phyloP scores from a whole-genome alignment of 1,284 basidiomycete genomes.

The Cryptococcus depauperatus region DNA sequence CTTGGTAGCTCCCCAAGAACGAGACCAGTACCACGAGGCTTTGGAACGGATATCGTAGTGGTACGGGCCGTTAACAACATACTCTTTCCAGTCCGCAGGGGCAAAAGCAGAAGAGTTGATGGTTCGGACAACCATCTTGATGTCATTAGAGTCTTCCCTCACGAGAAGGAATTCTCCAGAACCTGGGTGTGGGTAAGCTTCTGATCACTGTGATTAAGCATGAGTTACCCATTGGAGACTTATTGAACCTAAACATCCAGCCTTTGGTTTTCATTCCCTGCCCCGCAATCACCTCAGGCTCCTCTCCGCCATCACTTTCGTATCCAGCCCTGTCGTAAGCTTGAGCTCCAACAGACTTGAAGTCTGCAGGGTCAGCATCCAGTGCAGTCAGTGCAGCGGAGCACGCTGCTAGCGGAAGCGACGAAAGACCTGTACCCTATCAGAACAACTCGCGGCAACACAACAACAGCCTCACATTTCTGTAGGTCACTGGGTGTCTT shows the following conservation, averaged over 20 bases:
- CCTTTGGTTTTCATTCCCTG: conserved; percentile 30
- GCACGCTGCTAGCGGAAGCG: conserved; percentile 36
- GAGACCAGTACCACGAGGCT: conserved; percentile 47
- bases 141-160: conserved; percentile 35
- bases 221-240: conserved; percentile 44
- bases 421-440: conserved; percentile 16
- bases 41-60: conserved; percentile 45
- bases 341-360: conserved; percentile 26
- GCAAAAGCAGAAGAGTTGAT: conserved; percentile 45
- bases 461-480: conserved; percentile 28
- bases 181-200: conserved; percentile 19
- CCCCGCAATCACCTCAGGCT: conserved; percentile 12
- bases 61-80: conserved; percentile 41
- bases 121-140: conserved; percentile 43
- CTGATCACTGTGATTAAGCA: not conserved
- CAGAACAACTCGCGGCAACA: not conserved
- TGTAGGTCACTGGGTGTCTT: conserved; percentile 40
- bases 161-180: conserved; percentile 44
- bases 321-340: conserved; percentile 40
- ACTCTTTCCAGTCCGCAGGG: conserved; percentile 43
- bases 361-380: conserved; percentile 28
- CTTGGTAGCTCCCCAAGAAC: conserved; percentile 39
- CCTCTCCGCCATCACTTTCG: conserved; percentile 42
- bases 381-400: conserved; percentile 41
- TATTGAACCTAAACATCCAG: conserved; percentile 42